Evolutionary conservation across 306 rosid genomes (phyloP).

Genomic region (Corylus americana): DNA sequence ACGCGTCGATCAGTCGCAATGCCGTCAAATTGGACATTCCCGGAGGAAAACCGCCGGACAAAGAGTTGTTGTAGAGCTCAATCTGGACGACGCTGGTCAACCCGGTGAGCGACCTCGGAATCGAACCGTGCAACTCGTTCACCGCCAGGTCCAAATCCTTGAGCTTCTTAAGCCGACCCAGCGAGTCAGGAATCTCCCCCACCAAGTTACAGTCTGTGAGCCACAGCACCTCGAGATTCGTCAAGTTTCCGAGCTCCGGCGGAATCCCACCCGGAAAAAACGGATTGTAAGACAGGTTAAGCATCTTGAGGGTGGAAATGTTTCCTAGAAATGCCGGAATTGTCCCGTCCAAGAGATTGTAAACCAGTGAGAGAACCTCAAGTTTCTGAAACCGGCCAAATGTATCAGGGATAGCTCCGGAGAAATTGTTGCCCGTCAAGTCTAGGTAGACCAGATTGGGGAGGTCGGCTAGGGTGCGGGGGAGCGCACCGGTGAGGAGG

Average conservation of each 20-base stretch:
- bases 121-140: slow-evolving; percentile 55
- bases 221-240: slow-evolving; percentile 68
- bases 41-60: slow-evolving; percentile 64
- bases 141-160: slow-evolving; percentile 61
- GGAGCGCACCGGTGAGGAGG: slow-evolving; percentile 74
- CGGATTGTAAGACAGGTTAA: slow-evolving; percentile 81
- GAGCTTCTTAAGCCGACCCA: slow-evolving; percentile 54
- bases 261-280: slow-evolving; percentile 65
- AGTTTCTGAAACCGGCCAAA: slow-evolving; percentile 62
- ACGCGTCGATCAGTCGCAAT: slow-evolving; percentile 63
- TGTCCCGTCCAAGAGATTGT: slow-evolving; percentile 55
- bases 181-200: slow-evolving; percentile 68
- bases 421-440: slow-evolving; percentile 77
- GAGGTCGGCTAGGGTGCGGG: slow-evolving; percentile 46
- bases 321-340: slow-evolving; percentile 63
- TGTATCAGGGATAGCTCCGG: slow-evolving; percentile 61
- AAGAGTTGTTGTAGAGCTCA: slow-evolving; percentile 76
- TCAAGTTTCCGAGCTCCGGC: slow-evolving; percentile 63
- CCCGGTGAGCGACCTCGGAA: slow-evolving; percentile 54
- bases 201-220: slow-evolving; percentile 59
- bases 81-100: slow-evolving; percentile 56
- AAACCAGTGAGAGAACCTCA: slow-evolving; percentile 62
- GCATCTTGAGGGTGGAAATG: slow-evolving; percentile 57
- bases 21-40: slow-evolving; percentile 67
- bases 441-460: slow-evolving; percentile 60